phyloP scores from a whole-genome alignment of 2,329 filamentous ascomycete genomes.

The Ophiocordyceps camponoti-floridani region DNA sequence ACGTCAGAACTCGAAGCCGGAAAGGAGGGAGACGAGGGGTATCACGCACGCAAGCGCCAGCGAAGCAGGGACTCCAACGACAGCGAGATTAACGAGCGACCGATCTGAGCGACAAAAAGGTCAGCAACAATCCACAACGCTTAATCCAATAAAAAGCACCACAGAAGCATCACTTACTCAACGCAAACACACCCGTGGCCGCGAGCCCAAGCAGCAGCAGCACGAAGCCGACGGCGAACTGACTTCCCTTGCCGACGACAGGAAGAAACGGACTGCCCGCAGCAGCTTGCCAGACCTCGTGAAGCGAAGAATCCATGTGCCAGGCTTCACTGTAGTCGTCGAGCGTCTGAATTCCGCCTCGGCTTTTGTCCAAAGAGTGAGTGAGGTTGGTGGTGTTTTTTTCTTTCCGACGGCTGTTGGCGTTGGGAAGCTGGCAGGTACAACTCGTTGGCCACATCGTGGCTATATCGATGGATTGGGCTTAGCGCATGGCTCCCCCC shows the following conservation, averaged over 20 bases:
- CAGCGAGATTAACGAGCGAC: conserved; percentile 55
- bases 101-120: conserved; percentile 41
- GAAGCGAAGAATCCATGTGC: conserved; percentile 65
- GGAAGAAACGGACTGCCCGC: conserved; percentile 73
- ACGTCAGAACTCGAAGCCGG: conserved; percentile 7
- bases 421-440: too few species aligned
- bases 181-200: conserved; percentile 62
- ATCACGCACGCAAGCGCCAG: conserved; percentile 67
- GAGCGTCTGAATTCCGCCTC: background rate
- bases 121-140: background rate
- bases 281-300: conserved; percentile 87
- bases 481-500: too few species aligned
- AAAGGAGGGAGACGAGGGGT: background rate
- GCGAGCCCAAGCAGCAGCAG: conserved; percentile 56
- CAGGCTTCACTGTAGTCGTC: conserved; percentile 1
- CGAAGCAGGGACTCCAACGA: conserved; percentile 74
- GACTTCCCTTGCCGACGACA: conserved; percentile 59
- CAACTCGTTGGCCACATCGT: too few species aligned
- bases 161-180: conserved; percentile 43
- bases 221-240: conserved; percentile 65
- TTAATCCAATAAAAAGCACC: too few species aligned
- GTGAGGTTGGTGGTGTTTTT: too few species aligned
- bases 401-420: too few species aligned
- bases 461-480: too few species aligned
- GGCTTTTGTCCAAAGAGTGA: background rate